phyloP scores from a whole-genome alignment of 1,284 basidiomycete genomes.

The Cutaneotrichosporon sp. region DNA sequence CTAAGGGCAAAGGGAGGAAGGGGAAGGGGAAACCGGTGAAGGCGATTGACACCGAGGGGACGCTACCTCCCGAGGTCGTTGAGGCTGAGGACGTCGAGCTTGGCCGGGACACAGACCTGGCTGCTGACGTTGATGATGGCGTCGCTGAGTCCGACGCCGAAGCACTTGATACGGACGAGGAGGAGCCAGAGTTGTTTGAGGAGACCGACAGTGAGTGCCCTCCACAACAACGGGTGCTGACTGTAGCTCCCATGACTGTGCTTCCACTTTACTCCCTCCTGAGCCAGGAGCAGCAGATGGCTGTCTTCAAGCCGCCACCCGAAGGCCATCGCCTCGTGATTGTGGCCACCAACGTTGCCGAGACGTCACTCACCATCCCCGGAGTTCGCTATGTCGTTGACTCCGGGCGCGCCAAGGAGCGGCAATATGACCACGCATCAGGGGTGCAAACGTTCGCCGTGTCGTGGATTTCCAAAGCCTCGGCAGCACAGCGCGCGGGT shows the following conservation, averaged over 20 bases:
- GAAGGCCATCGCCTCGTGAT: constrained; percentile 62
- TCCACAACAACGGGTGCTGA: constrained; percentile 2
- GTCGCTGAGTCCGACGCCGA: constrained; percentile 47
- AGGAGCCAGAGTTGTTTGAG: constrained; percentile 48
- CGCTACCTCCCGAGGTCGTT: constrained; percentile 32
- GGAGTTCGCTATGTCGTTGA: constrained; percentile 72
- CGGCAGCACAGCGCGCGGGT: constrained; percentile 66
- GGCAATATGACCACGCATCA: constrained; percentile 58
- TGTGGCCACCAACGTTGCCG: constrained; percentile 71
- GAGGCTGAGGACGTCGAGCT: constrained; percentile 50
- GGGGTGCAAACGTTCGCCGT: constrained; percentile 69
- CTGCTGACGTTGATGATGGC: constrained; percentile 52
- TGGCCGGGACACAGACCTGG: constrained; percentile 48
- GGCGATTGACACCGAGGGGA: constrained; percentile 9
- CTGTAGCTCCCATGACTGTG: constrained; percentile 60
- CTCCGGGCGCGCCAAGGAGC: constrained; percentile 73
- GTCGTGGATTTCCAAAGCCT: constrained; percentile 70
- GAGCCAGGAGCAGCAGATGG: constrained; percentile 67
- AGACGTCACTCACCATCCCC: constrained; percentile 73
- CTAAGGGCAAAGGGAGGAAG: constrained; percentile 50
- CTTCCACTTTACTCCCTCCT: constrained; percentile 70
- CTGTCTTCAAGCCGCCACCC: constrained; percentile 64
- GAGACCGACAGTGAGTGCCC: constrained; percentile 44
- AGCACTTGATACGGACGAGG: constrained; percentile 49
- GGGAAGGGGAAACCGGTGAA: background rate